phyloP scores from a whole-genome alignment of 495 filamentous ascomycete genomes.

The Annulohypoxylon maeteangense region DNA sequence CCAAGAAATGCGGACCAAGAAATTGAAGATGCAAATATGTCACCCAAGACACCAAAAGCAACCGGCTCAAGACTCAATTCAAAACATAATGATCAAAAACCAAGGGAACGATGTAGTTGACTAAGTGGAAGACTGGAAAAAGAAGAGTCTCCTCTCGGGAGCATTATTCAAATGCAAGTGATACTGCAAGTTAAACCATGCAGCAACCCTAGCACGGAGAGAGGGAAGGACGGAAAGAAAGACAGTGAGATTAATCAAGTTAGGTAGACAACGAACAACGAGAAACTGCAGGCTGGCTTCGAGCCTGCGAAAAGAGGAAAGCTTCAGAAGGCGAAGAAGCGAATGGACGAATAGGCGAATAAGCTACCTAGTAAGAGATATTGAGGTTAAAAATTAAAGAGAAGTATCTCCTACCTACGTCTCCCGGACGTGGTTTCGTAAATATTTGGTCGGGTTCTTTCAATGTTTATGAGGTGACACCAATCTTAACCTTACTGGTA shows the following conservation, averaged over 20 bases:
- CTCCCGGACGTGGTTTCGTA: conserved; percentile 40
- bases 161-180: conserved; percentile 43
- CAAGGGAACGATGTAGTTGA: conserved; percentile 41
- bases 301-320: conserved; percentile 30
- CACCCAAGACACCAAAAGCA: conserved; percentile 49
- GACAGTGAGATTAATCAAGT: conserved; percentile 2
- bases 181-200: conserved; percentile 37
- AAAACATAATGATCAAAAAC: conserved; percentile 52
- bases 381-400: not conserved
- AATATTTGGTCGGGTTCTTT: conserved; percentile 35
- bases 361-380: not conserved
- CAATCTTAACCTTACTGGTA: conserved; percentile 22
- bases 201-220: conserved; percentile 42
- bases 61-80: conserved; percentile 34
- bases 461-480: conserved; percentile 45
- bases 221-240: conserved; percentile 43
- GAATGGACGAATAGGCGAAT: no score
- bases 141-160: conserved; percentile 37
- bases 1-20: conserved; percentile 53
- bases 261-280: not conserved
- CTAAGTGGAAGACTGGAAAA: conserved; percentile 41
- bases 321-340: conserved; percentile 11
- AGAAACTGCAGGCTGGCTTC: conserved; percentile 30
- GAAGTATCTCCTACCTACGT: conserved; percentile 12
- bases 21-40: conserved; percentile 52